Evolutionary conservation across 768 basidiomycete genomes (phyloP), one percentile per base, ranked within the genome.

Genomic region (Ramaria sp.): DNA sequence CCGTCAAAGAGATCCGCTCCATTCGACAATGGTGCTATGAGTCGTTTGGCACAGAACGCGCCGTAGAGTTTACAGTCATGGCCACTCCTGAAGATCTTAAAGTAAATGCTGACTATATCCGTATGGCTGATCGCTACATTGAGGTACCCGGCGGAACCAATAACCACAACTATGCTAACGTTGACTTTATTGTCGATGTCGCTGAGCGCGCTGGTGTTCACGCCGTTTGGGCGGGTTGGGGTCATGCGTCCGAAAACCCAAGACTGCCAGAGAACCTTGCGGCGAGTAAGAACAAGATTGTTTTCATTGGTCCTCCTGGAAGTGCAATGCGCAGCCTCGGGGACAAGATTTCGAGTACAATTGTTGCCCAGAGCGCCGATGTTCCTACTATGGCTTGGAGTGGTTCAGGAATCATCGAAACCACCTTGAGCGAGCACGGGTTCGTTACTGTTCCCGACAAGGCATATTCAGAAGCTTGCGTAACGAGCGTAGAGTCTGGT

Each of bases 381-480:
- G 96, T 99, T 24, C 96, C 96, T 10, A 96, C 92, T 50, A 99
- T 99, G 96, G 75, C 96, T 36, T 99, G 96, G 96, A 97, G 94
- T 16, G 96, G 96, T 55, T 82, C 89, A 0, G 96, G 95, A 30
- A 91, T 99, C 63, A 77, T 81, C 36, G 84, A 97, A 36, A 98
- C 96, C 1, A 72, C 73, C 44, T 71, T 96, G 44, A 90, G 90
- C 0, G 78, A 85, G 24, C 78, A 81, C 43, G 96, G 96, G 18
- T 97, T 85, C 65, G 94, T 99, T 37, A 88, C 83, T 16, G 96
- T 99, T n/a, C 80, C 91, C 1, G 92, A 98, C 62, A 78, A 83
- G 30, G 93, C 85, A 3, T 99, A 98, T 68, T 70, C 74, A 56
- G 75, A 81, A 57, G 96, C 96, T 12, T 99, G 96, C 64, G 85